A percentile compares a stretch with the other conserved stretches of the same genome.
Conservation (phyloP, 768 basidiomycete genomes). For the Lentinula boryana region DNA sequence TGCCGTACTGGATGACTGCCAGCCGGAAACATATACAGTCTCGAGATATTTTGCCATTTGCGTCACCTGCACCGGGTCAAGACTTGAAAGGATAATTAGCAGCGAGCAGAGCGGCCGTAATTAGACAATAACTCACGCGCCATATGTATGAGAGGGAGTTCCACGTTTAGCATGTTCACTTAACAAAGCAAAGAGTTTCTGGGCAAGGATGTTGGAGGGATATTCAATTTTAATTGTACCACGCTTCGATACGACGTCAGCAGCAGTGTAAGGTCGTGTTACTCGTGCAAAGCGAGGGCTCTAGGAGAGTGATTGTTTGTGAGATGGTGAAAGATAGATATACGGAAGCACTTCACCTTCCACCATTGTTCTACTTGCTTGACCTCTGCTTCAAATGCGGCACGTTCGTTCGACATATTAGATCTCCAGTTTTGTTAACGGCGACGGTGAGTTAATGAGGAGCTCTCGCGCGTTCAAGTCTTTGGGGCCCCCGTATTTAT, state of each 20-base stretch:
- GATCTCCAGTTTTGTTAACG: slow-evolving; percentile 10
- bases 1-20: slow-evolving; percentile 93
- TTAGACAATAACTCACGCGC: slow-evolving; percentile 68
- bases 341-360: slow-evolving; percentile 49
- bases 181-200: slow-evolving; percentile 80
- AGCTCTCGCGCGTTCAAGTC: slow-evolving; percentile 5
- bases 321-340: neutral
- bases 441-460: slow-evolving; percentile 10
- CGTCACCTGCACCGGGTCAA: slow-evolving; percentile 96
- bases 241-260: slow-evolving; percentile 89
- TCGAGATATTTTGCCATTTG: slow-evolving; percentile 99
- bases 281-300: slow-evolving; percentile 80
- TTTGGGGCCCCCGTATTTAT: slow-evolving; percentile 13
- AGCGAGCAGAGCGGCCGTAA: neutral
- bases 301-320: slow-evolving; percentile 33
- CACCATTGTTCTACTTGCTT: slow-evolving; percentile 86
- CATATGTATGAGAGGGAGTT: slow-evolving; percentile 92
- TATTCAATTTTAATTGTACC: slow-evolving; percentile 84
- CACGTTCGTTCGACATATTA: slow-evolving; percentile 61
- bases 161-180: slow-evolving; percentile 69
- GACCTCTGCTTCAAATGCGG: slow-evolving; percentile 75
- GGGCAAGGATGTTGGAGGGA: slow-evolving; percentile 77
- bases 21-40: slow-evolving; percentile 97
- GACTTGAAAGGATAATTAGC: slow-evolving; percentile 38
- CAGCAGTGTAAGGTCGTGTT: slow-evolving; percentile 89